These are phyloP conservation scores for Termitomyces sp. DNA, from an alignment of 768 basidiomycete genomes.

Conservation along the genomic window DNA sequence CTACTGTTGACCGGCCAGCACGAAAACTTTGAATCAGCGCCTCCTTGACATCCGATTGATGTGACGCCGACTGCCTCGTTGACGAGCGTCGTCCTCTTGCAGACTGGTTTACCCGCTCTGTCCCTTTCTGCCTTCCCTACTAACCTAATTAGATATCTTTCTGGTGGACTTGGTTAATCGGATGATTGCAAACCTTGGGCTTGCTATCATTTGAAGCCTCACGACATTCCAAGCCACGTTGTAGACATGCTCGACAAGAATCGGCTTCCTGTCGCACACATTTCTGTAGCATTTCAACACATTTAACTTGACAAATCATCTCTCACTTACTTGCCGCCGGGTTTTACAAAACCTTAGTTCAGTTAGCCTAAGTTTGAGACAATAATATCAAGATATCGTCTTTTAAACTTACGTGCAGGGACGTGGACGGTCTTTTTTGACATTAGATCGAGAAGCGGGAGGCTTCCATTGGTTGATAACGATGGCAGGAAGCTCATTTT, in stretches of 20 bases:
- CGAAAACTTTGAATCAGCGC: not conserved
- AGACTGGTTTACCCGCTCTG: not conserved
- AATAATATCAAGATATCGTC: not conserved
- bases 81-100: not conserved
- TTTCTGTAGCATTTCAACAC: not conserved
- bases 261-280: not conserved
- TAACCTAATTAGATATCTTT: not conserved
- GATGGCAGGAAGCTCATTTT: not conserved
- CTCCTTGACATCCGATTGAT: not conserved
- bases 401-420: slow-evolving; percentile 1
- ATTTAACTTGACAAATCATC: not conserved
- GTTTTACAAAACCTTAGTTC: not conserved
- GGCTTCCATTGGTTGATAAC: not conserved
- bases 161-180: not conserved
- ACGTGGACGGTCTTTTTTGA: not conserved
- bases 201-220: not conserved
- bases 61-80: not conserved
- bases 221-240: not conserved
- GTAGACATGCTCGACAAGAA: not conserved
- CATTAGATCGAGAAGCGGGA: not conserved
- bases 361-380: not conserved
- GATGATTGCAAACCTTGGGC: not conserved
- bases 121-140: not conserved
- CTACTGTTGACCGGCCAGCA: not conserved
- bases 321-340: not conserved